Evolutionary conservation across 2,329 filamentous ascomycete species (phyloP).

Genomic region (Penicillium decumbens): DNA sequence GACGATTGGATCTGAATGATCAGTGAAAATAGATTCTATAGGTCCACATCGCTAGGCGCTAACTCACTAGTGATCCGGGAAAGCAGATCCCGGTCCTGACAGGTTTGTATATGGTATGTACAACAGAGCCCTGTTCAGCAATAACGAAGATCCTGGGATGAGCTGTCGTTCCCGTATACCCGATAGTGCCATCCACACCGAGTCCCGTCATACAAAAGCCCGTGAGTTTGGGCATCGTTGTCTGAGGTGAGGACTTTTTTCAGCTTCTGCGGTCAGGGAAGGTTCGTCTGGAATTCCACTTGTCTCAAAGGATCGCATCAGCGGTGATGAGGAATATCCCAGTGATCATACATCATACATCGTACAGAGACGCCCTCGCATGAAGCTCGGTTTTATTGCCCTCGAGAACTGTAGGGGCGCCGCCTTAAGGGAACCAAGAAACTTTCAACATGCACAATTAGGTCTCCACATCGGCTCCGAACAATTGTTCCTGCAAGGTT

Average conservation of each 20-base stretch:
- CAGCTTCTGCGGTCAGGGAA: slow-evolving; percentile 19
- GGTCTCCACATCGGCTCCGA: slow-evolving; percentile 1
- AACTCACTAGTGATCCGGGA: not conserved
- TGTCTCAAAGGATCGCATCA: slow-evolving; percentile 9
- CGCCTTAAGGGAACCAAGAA: not conserved
- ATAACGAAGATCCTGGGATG: not conserved
- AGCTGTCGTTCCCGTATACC: slow-evolving; percentile 8
- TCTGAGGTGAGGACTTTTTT: slow-evolving; percentile 5
- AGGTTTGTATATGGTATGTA: slow-evolving; percentile 1
- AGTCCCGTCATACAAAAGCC: slow-evolving; percentile 5
- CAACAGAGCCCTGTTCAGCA: not conserved
- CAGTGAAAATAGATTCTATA: not conserved
- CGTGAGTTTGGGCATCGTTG: slow-evolving; percentile 11
- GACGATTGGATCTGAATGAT: slow-evolving; percentile 4
- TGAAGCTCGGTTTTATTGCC: slow-evolving; percentile 8
- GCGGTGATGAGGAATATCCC: slow-evolving; percentile 1
- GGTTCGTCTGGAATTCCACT: slow-evolving; percentile 4
- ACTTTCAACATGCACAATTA: not conserved
- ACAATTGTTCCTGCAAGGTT: slow-evolving; percentile 15
- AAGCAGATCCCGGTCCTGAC: slow-evolving; percentile 13
- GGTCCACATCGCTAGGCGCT: not conserved
- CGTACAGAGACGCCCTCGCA: slow-evolving; percentile 11
- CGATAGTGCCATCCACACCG: slow-evolving; percentile 12
- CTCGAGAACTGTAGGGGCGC: not conserved
- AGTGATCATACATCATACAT: slow-evolving; percentile 7